Conservation (phyloP, 177 flowering plant species). For the Telopea speciosissima region DNA sequence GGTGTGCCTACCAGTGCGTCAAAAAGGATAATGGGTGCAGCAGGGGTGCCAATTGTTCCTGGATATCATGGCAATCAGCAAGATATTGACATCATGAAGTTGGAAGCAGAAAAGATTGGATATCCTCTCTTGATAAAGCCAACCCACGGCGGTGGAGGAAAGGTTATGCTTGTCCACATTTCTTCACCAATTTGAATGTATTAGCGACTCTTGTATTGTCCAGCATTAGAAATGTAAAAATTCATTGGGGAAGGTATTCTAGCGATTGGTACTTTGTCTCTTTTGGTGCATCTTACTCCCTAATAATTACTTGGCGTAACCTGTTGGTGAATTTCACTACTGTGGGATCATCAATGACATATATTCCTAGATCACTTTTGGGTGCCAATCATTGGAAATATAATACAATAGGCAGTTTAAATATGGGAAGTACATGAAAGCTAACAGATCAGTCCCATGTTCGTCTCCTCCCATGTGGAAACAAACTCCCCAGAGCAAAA, state of each 20-base stretch:
- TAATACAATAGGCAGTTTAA: no score
- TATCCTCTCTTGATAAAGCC: conserved; percentile 95
- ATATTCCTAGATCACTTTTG: no score
- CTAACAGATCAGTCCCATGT: no score
- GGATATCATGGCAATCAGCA: conserved; percentile 96
- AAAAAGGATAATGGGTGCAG: conserved; percentile 98
- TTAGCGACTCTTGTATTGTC: not conserved
- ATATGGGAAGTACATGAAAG: no score
- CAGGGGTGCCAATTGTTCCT: conserved; percentile 98
- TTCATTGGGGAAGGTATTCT: no score
- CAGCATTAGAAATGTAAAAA: not conserved
- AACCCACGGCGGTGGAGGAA: conserved; percentile 99
- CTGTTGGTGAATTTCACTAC: no score
- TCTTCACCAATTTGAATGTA: not conserved
- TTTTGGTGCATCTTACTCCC: no score
- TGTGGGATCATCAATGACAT: no score
- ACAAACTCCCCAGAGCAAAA: no score
- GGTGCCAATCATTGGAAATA: not conserved
- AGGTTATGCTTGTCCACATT: conserved; percentile 36
- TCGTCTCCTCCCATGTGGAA: no score
- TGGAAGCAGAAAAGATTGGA: conserved; percentile 90
- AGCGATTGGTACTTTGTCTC: no score
- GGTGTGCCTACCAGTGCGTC: conserved; percentile 66
- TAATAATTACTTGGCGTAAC: no score
- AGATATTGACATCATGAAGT: conserved; percentile 76